These are phyloP conservation scores for Lentinula edodes DNA, from an alignment of 768 basidiomycete species.

Conservation along the genomic window DNA sequence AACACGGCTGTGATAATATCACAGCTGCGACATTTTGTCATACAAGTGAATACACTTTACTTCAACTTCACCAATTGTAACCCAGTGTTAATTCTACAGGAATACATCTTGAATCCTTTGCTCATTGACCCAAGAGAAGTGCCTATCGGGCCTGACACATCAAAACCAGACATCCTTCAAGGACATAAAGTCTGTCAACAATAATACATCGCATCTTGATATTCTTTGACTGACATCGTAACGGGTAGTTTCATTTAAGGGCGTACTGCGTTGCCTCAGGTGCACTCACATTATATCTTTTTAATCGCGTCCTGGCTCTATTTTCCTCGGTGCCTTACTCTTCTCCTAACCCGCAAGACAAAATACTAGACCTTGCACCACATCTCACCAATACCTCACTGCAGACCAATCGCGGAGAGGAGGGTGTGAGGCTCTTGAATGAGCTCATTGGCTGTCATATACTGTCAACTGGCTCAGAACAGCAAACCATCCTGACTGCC, in stretches of 20 bases:
- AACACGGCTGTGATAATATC: slow-evolving; percentile 68
- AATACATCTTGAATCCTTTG: slow-evolving; percentile 77
- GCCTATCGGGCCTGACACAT: slow-evolving; percentile 17
- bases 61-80: background rate
- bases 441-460: slow-evolving; percentile 70
- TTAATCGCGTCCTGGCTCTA: slow-evolving; percentile 77
- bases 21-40: slow-evolving; percentile 91
- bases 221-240: background rate
- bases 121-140: slow-evolving; percentile 64
- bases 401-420: slow-evolving; percentile 62
- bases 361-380: slow-evolving; percentile 45
- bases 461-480: slow-evolving; percentile 24
- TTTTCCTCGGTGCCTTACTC: slow-evolving; percentile 77
- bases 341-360: slow-evolving; percentile 30
- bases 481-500: slow-evolving; percentile 18
- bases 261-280: slow-evolving; percentile 81
- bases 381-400: slow-evolving; percentile 94
- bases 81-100: slow-evolving; percentile 40
- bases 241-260: slow-evolving; percentile 82
- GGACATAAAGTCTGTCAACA: slow-evolving; percentile 54
- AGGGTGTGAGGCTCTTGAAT: slow-evolving; percentile 69
- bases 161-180: slow-evolving; percentile 19
- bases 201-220: background rate
- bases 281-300: slow-evolving; percentile 74
- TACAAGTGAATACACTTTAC: slow-evolving; percentile 57